Evolutionary conservation across 1,284 basidiomycete species (phyloP).

Genomic region (Testicularia cyperi): DNA sequence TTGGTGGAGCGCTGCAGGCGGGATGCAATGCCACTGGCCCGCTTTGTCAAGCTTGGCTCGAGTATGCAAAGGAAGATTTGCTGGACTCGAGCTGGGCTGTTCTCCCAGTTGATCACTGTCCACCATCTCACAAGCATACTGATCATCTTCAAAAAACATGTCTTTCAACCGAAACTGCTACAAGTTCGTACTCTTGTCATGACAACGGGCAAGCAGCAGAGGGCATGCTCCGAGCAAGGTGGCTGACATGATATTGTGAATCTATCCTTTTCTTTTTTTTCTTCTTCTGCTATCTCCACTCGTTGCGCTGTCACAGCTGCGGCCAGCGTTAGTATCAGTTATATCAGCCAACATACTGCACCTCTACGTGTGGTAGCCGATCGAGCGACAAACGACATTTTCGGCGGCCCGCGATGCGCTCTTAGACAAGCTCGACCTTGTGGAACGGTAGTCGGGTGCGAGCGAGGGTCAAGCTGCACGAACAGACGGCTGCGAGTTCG

Average conservation of each 20-base stretch:
- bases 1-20: no score
- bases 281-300: neutral
- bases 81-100: no score
- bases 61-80: no score
- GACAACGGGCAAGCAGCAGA: neutral
- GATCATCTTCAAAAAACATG: conserved; percentile 8
- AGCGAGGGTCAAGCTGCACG: no score
- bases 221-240: neutral
- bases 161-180: conserved; percentile 46
- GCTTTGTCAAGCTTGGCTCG: no score
- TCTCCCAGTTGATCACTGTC: no score
- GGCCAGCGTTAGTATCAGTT: conserved; percentile 44
- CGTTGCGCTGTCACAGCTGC: conserved; percentile 31
- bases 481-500: no score
- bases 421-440: no score
- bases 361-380: conserved; percentile 1
- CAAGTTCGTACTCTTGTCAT: conserved; percentile 31
- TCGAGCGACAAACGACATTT: neutral
- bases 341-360: conserved; percentile 1
- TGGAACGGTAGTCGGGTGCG: no score
- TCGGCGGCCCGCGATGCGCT: neutral
- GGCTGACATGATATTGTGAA: neutral
- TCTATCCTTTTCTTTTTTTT: neutral
- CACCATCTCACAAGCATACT: no score
- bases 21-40: no score